phyloP scores from a whole-genome alignment of 176 grass and related monocot genomes.

The Metroxylon sagu region DNA sequence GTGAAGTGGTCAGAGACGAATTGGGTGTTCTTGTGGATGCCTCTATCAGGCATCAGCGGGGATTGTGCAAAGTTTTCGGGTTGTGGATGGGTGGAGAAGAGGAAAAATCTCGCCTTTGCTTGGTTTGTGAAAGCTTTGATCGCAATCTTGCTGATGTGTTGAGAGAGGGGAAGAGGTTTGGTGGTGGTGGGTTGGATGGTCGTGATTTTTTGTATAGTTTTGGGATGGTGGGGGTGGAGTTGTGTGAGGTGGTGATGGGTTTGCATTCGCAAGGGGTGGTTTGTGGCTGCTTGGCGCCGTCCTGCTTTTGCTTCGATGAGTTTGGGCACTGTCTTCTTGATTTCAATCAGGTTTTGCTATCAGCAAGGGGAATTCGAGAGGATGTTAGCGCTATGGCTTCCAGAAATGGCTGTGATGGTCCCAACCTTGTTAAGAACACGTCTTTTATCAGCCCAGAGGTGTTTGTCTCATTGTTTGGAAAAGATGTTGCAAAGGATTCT shows the following conservation, averaged over 20 bases:
- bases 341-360: constrained; percentile 45
- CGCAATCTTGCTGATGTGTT: constrained; percentile 4
- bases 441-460: constrained; percentile 46
- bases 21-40: constrained; percentile 38
- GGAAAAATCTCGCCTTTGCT: constrained; percentile 42
- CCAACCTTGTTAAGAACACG: neutral
- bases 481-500: neutral
- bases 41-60: constrained; percentile 22
- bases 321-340: constrained; percentile 60
- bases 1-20: constrained; percentile 34
- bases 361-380: constrained; percentile 30
- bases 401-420: constrained; percentile 7
- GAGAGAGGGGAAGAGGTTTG: neutral
- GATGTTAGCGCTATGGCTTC: constrained; percentile 4
- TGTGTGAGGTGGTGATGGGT: constrained; percentile 58
- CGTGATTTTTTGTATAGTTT: constrained; percentile 29
- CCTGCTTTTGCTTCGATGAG: constrained; percentile 49
- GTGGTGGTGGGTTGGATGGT: neutral
- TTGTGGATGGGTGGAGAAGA: constrained; percentile 41
- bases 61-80: constrained; percentile 57
- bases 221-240: constrained; percentile 39
- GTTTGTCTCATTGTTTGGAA: constrained; percentile 13
- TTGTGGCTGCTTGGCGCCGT: constrained; percentile 47
- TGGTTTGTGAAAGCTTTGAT: constrained; percentile 52
- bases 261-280: constrained; percentile 49